These are phyloP conservation scores for Tetrahymena borealis DNA, from an alignment of 73 alveolate genomes.

Conservation along the genomic window DNA sequence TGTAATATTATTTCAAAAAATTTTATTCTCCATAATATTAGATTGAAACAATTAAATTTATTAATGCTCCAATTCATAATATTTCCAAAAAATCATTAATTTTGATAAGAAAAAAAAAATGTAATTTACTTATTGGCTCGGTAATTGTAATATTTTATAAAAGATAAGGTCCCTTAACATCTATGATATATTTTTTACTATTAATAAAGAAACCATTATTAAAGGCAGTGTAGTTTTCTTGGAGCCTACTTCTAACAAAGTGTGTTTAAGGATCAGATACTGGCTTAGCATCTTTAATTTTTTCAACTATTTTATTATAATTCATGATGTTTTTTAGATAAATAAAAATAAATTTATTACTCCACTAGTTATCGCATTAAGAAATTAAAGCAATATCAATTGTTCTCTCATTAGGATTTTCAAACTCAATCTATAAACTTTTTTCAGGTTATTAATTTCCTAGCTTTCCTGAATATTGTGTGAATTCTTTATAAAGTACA, in stretches of 20 bases:
- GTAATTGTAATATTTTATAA: not conserved
- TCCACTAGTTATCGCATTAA: not conserved
- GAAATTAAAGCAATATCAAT: not conserved
- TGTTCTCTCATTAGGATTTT: not conserved
- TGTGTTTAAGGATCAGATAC: not conserved
- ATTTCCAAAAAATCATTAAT: no score
- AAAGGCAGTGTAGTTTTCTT: not conserved
- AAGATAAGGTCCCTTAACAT: not conserved
- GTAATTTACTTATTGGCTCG: no score
- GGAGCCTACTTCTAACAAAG: not conserved
- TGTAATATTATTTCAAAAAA: no score
- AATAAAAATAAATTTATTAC: not conserved
- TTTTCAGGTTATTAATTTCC: not conserved
- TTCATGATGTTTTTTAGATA: not conserved
- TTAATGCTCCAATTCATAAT: no score
- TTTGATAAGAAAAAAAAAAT: no score
- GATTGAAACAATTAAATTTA: no score
- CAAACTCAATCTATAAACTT: not conserved
- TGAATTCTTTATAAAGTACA: not conserved
- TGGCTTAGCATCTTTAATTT: not conserved
- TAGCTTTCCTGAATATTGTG: not conserved
- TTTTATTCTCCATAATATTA: no score
- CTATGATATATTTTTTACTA: not conserved
- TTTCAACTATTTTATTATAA: not conserved
- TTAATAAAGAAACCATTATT: not conserved